phyloP scores from a whole-genome alignment of 1,139 yeast genomes.

The Scheffersomyces segobiensis region DNA sequence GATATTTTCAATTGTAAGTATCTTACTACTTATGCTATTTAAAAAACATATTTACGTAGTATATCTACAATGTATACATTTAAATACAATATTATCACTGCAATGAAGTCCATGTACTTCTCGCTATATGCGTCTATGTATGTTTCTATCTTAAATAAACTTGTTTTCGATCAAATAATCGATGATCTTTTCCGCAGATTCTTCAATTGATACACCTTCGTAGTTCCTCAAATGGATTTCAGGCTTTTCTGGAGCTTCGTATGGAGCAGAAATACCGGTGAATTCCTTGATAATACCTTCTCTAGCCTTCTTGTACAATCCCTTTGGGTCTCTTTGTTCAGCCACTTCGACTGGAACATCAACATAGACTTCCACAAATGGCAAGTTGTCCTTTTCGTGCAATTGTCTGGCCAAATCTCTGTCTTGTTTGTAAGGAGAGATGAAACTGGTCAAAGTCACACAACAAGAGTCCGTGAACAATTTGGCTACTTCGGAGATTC shows the following conservation, averaged over 20 bases:
- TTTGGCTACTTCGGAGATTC: slow-evolving; percentile 90
- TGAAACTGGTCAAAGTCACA: slow-evolving; percentile 85
- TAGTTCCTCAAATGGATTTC: slow-evolving; percentile 82
- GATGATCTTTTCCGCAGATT: slow-evolving; percentile 72
- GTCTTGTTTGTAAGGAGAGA: slow-evolving; percentile 85
- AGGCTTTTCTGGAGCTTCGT: slow-evolving; percentile 85
- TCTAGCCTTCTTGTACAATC: slow-evolving; percentile 92
- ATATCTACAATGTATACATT: background rate
- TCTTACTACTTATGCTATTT: too few relatives aligned
- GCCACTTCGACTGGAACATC: slow-evolving; percentile 94
- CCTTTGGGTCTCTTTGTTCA: slow-evolving; percentile 96
- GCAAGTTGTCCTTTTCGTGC: slow-evolving; percentile 72
- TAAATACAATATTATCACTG: background rate
- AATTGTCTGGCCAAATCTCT: slow-evolving; percentile 82
- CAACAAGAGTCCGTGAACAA: slow-evolving; percentile 88
- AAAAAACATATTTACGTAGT: too few relatives aligned
- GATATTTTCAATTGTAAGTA: too few relatives aligned
- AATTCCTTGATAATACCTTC: slow-evolving; percentile 92
- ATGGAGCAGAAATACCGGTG: slow-evolving; percentile 95
- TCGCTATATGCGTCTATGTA: background rate
- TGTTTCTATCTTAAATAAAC: slow-evolving; percentile 30
- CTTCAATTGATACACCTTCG: slow-evolving; percentile 66
- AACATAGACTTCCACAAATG: slow-evolving; percentile 86
- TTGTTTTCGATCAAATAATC: slow-evolving; percentile 64
- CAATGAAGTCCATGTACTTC: background rate